Evolutionary conservation across 495 filamentous ascomycete genomes (phyloP), one percentile per base, ranked within the genome.

Genomic region (Penicillium antarcticum): DNA sequence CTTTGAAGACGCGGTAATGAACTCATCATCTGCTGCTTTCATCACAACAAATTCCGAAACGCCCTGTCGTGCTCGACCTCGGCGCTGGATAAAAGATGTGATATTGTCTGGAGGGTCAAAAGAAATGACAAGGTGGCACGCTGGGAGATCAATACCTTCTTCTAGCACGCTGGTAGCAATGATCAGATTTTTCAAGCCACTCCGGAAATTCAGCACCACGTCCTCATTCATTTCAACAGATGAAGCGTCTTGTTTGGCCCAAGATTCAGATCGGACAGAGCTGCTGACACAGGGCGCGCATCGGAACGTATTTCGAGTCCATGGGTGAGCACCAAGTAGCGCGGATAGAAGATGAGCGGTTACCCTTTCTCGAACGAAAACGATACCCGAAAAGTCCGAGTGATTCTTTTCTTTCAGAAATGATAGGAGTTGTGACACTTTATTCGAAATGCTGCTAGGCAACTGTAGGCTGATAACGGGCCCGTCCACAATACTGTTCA

Each of bases 61-160:
- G 49, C 70, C n/a, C n/a, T n/a, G n/a, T n/a, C n/a, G n/a, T n/a
- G n/a, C n/a, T n/a, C n/a, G n/a, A n/a, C n/a, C n/a, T n/a, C n/a
- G n/a, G n/a, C n/a, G n/a, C n/a, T n/a, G n/a, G n/a, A n/a, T n/a
- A n/a, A n/a, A 92, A 5, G 86, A 83, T 59, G 87, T 89, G 16
- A 91, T 69, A 42, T 84, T 89, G 14, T 69, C 63, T 19, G 87
- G 87, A 21, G 72, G 61, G 41, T 91, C 81, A 60, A 91, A 90
- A 60, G 87, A 89, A 35, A 92, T 73, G 26, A 92, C 87, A 17
- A 87, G 60, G 61, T 92, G 86, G 62, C 89, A 94, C 12, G 81
- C 83, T 2, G 85, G 81, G 9, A 94, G 78, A 63, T 95, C 89
- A 42, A 95, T 88, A 1, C 89, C 89, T 66, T 95, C 90, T 65